Conservation (phyloP, 768 basidiomycete species). For the Boletus coccyginus region DNA sequence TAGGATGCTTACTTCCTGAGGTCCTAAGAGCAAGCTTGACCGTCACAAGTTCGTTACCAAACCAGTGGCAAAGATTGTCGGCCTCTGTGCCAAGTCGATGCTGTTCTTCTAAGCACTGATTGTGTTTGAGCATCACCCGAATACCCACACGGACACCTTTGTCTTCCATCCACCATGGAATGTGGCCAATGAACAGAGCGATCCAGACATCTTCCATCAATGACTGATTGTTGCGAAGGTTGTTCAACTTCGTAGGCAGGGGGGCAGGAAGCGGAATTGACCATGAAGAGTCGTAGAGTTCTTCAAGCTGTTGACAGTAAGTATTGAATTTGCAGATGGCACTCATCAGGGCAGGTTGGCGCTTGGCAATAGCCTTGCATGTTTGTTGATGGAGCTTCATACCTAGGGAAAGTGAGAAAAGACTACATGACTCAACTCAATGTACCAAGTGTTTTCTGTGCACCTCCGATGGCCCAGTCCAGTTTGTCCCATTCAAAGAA, state of each 20-base stretch:
- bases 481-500: neutral
- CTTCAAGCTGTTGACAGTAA: conserved; percentile 22
- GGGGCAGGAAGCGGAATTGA: conserved; percentile 32
- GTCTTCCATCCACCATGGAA: conserved; percentile 33
- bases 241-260: conserved; percentile 30
- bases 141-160: conserved; percentile 31
- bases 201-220: conserved; percentile 36
- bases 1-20: too few relatives aligned
- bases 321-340: conserved; percentile 27
- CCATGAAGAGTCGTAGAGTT: conserved; percentile 19
- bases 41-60: conserved; percentile 25
- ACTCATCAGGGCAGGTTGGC: neutral
- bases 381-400: conserved; percentile 1
- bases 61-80: conserved; percentile 37
- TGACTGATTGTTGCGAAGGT: conserved; percentile 5
- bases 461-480: neutral
- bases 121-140: conserved; percentile 21
- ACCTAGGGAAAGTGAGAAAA: neutral
- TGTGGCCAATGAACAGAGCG: fast-evolving
- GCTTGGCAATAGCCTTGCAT: neutral
- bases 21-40: conserved; percentile 13
- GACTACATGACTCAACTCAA: too few relatives aligned
- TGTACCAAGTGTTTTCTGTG: conserved; percentile 19
- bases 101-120: conserved; percentile 33
- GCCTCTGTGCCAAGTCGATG: conserved; percentile 25